Evolutionary conservation across 805 yeast genomes (phyloP).

Genomic region (Blastobotrys peoriensis): DNA sequence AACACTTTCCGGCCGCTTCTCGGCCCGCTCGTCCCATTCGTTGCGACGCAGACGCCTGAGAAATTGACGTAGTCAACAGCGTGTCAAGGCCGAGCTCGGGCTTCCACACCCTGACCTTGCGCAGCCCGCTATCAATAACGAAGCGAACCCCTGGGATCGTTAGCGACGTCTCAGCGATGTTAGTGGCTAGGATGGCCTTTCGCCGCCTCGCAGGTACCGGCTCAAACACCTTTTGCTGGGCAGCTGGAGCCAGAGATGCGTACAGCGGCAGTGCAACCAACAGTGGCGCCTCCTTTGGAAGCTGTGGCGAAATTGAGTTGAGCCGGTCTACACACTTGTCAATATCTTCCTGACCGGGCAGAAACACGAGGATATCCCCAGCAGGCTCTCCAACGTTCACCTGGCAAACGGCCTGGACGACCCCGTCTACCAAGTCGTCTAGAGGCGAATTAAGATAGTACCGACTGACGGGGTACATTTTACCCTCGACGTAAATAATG

Average conservation of each 20-base stretch:
- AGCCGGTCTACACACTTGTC: slow-evolving; percentile 71
- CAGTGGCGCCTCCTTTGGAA: slow-evolving; percentile 70
- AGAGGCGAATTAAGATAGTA: slow-evolving; percentile 56
- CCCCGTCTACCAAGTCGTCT: slow-evolving; percentile 79
- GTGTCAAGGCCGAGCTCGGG: slow-evolving; percentile 92
- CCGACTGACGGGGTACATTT: slow-evolving; percentile 77
- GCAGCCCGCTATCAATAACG: slow-evolving; percentile 86
- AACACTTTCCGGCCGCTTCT: slow-evolving; percentile 88
- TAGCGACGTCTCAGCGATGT: slow-evolving; percentile 96
- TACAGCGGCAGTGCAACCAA: slow-evolving; percentile 79
- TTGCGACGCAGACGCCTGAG: slow-evolving; percentile 91
- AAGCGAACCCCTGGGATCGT: slow-evolving; percentile 93
- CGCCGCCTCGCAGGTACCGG: slow-evolving; percentile 60
- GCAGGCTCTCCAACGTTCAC: slow-evolving; percentile 70
- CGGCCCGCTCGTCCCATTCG: slow-evolving; percentile 99
- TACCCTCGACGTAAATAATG: slow-evolving; percentile 83
- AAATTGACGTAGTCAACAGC: slow-evolving; percentile 82
- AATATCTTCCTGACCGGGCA: slow-evolving; percentile 97
- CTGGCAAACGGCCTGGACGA: slow-evolving; percentile 68
- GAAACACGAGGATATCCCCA: slow-evolving; percentile 88
- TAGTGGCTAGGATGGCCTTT: slow-evolving; percentile 86
- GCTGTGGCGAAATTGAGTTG: slow-evolving; percentile 47
- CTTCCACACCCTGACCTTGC: slow-evolving; percentile 93
- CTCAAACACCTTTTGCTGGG: slow-evolving; percentile 75
- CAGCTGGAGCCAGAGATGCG: slow-evolving; percentile 85